Conservation (phyloP, 441 rosid genomes). For the Gossypium davidsonii region DNA sequence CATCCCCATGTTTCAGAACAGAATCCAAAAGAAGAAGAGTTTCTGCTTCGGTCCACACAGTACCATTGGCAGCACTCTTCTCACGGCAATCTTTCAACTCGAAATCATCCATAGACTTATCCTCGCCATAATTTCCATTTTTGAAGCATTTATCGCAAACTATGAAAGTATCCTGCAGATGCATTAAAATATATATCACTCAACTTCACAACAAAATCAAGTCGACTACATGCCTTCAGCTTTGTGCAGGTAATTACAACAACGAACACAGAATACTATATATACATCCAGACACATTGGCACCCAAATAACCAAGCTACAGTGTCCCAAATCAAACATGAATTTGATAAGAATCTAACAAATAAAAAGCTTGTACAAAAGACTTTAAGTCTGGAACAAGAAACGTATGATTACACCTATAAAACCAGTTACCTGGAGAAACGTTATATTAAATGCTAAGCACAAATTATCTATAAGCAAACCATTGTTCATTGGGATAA, state of each 20-base stretch:
- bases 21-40: constrained; percentile 71
- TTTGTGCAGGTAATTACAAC: background rate
- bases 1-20: constrained; percentile 66
- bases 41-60: constrained; percentile 82
- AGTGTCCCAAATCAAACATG: background rate
- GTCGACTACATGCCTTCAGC: background rate
- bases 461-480: background rate
- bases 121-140: constrained; percentile 56
- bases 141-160: constrained; percentile 62
- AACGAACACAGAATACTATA: background rate
- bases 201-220: background rate
- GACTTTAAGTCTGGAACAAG: background rate
- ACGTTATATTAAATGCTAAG: background rate
- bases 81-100: constrained; percentile 30
- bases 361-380: background rate
- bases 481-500: background rate
- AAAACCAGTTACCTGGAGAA: background rate
- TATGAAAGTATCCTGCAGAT: constrained; percentile 38
- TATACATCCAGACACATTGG: background rate
- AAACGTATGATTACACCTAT: background rate
- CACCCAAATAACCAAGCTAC: background rate
- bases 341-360: background rate
- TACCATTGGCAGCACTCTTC: constrained; percentile 20
- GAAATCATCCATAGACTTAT: constrained; percentile 50
- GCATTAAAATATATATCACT: background rate